A percentile compares a stretch with the other conserved stretches of the same genome.
These are phyloP conservation scores for Suhomyces xylopsoci DNA, from an alignment of 805 yeast species.

Conservation along the genomic window DNA sequence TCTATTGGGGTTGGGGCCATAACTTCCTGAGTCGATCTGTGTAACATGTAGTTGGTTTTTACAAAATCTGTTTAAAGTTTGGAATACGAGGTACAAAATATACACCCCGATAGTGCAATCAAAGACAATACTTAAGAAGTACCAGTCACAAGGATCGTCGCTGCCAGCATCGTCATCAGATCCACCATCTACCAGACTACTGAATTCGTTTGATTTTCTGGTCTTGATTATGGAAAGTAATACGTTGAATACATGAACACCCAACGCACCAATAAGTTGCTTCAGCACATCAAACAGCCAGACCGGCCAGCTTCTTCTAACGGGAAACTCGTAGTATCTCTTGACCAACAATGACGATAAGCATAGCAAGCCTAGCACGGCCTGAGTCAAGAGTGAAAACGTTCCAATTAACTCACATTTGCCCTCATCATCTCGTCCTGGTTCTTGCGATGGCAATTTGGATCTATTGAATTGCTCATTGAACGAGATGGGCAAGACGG, in stretches of 20 bases:
- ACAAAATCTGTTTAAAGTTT: conserved; percentile 40
- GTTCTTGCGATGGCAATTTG: not conserved
- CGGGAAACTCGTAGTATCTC: conserved; percentile 74
- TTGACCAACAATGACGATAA: conserved; percentile 70
- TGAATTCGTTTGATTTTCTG: conserved; percentile 1
- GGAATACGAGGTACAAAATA: conserved; percentile 56
- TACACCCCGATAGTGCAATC: conserved; percentile 96
- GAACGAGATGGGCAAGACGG: conserved; percentile 1
- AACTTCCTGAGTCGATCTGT: conserved; percentile 52
- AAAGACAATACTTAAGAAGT: conserved; percentile 79
- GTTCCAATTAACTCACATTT: conserved; percentile 67
- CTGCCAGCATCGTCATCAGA: conserved; percentile 3
- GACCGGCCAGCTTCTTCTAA: conserved; percentile 77
- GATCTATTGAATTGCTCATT: not conserved
- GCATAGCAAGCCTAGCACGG: conserved; percentile 71
- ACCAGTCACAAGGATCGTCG: conserved; percentile 86
- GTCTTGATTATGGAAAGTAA: conserved; percentile 61
- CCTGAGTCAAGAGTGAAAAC: conserved; percentile 77
- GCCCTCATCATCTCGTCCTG: conserved; percentile 18
- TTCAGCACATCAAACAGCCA: conserved; percentile 91
- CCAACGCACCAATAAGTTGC: conserved; percentile 83
- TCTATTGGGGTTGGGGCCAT: conserved; percentile 61
- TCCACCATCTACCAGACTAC: not conserved
- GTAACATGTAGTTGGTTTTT: conserved; percentile 41
- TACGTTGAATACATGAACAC: conserved; percentile 77